phyloP scores from a whole-genome alignment of 202 grass and related monocot species.

The Carex sylvatica region DNA sequence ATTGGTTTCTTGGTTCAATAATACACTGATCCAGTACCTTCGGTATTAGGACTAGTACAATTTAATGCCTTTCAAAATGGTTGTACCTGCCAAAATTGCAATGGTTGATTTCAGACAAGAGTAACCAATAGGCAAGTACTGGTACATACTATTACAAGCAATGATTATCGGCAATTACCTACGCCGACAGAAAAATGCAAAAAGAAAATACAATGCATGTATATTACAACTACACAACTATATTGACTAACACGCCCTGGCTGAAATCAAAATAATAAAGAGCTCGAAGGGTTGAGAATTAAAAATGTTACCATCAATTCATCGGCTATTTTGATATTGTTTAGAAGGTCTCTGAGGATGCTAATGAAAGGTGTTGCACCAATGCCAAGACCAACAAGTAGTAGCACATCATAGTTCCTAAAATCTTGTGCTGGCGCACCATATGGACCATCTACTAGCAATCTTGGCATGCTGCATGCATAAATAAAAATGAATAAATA shows the following conservation, averaged over 20 bases:
- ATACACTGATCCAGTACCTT: neutral
- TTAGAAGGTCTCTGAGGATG: constrained; percentile 92
- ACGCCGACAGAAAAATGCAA: neutral
- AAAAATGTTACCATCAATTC: constrained; percentile 68
- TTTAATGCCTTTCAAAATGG: neutral
- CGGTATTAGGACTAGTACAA: neutral
- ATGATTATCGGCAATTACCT: neutral
- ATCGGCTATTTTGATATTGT: constrained; percentile 96
- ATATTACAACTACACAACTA: neutral
- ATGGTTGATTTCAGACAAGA: neutral
- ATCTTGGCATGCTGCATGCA: constrained; percentile 63
- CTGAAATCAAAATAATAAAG: neutral
- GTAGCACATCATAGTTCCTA: constrained; percentile 92
- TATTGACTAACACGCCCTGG: neutral
- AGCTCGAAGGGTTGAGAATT: neutral
- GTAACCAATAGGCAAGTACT: neutral
- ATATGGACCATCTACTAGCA: constrained; percentile 94
- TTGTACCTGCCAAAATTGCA: neutral
- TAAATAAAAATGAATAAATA: neutral
- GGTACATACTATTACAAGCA: neutral
- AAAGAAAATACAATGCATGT: neutral
- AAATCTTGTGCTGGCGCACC: constrained; percentile 95
- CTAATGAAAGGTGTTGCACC: constrained; percentile 97
- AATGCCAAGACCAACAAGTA: constrained; percentile 91
- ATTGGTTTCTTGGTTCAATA: neutral